phyloP scores from a whole-genome alignment of 108 stramenopile genomes.

The Bacterosira constricta region DNA sequence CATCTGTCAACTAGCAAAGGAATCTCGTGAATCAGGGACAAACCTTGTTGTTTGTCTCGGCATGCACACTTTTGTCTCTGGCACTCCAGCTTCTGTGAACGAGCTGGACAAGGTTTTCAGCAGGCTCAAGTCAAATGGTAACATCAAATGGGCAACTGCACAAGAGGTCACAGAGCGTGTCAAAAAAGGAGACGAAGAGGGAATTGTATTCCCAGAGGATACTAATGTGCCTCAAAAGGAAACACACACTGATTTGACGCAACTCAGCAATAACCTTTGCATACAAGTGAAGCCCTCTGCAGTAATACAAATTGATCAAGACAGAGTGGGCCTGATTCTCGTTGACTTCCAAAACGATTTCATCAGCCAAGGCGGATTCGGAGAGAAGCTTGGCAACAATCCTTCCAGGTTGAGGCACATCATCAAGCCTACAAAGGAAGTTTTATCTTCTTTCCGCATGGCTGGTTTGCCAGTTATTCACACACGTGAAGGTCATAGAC shows the following conservation, averaged over 20 bases:
- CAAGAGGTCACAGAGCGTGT: no score
- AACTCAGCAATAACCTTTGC: neutral
- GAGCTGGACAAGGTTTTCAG: slow-evolving; percentile 22
- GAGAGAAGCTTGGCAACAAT: slow-evolving; percentile 71
- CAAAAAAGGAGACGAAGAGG: neutral
- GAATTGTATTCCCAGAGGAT: neutral
- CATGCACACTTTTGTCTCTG: slow-evolving; percentile 42
- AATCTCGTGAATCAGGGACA: slow-evolving; percentile 20
- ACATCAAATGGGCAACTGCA: slow-evolving; percentile 29
- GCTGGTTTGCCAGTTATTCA: slow-evolving; percentile 55
- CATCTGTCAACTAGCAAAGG: slow-evolving; percentile 30
- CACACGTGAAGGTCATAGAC: slow-evolving; percentile 68
- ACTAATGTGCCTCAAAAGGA: neutral
- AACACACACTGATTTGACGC: neutral
- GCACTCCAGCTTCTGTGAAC: slow-evolving; percentile 28
- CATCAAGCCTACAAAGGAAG: slow-evolving; percentile 45
- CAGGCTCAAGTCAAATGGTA: neutral
- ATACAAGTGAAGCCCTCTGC: neutral
- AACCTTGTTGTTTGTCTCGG: slow-evolving; percentile 35
- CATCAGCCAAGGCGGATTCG: slow-evolving; percentile 62
- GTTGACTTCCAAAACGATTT: slow-evolving; percentile 66
- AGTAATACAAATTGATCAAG: neutral
- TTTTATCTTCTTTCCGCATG: slow-evolving; percentile 45
- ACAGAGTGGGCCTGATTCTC: slow-evolving; percentile 27
- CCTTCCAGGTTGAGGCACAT: slow-evolving; percentile 52